phyloP scores from a whole-genome alignment of 2,329 filamentous ascomycete genomes.

The Ophiostoma sp. region DNA sequence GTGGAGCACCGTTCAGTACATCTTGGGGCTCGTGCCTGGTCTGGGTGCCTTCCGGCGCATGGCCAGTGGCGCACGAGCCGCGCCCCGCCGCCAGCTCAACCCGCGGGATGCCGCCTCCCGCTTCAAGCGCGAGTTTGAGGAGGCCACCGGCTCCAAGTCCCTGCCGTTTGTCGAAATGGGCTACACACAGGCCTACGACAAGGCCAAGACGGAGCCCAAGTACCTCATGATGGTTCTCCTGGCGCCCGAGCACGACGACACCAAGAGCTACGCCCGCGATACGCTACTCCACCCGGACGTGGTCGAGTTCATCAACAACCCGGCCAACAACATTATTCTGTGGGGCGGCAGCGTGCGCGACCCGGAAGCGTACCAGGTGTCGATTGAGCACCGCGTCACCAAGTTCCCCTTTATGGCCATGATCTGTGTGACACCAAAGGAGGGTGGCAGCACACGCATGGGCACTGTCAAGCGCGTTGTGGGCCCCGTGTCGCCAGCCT shows the following conservation, averaged over 20 bases:
- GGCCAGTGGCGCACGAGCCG: constrained; percentile 46
- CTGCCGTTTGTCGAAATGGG: constrained; percentile 84
- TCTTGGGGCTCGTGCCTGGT: constrained; percentile 79
- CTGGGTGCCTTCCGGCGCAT: constrained; percentile 53
- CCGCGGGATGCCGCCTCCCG: constrained; percentile 85
- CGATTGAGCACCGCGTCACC: constrained; percentile 81
- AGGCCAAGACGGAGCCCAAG: constrained; percentile 86
- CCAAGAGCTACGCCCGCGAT: constrained; percentile 73
- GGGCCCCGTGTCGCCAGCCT: constrained; percentile 67
- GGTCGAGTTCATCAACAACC: constrained; percentile 69
- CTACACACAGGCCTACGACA: constrained; percentile 87
- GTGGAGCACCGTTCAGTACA: constrained; percentile 71
- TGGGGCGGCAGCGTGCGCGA: constrained; percentile 95
- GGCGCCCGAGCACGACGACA: constrained; percentile 94
- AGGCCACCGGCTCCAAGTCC: constrained; percentile 75
- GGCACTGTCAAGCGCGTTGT: constrained; percentile 78
- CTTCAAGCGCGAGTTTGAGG: constrained; percentile 91
- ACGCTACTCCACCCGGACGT: constrained; percentile 79
- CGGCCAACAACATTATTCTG: constrained; percentile 75
- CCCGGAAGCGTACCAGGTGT: constrained; percentile 90
- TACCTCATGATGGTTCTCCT: constrained; percentile 86
- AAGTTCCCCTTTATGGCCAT: constrained; percentile 90
- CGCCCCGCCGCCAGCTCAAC: constrained; percentile 66
- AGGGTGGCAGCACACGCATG: constrained; percentile 74
- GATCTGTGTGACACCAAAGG: constrained; percentile 82